phyloP scores from a whole-genome alignment of 257 asterid species.

The Solanum habrochaites region DNA sequence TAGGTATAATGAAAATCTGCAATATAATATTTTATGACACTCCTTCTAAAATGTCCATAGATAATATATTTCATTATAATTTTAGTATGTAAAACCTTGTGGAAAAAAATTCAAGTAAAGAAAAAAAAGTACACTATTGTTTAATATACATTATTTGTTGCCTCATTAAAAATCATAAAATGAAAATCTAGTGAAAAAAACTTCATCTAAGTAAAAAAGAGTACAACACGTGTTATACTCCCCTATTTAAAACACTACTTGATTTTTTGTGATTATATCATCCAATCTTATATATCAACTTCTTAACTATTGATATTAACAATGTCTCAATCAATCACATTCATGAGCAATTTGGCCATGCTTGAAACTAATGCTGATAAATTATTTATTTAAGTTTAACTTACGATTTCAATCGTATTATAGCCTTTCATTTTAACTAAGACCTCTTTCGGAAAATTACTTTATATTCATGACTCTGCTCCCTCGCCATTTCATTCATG shows the following conservation, averaged over 20 bases:
- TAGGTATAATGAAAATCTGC: neutral
- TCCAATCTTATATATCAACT: neutral
- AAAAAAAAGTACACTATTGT: neutral
- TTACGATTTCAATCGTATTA: neutral
- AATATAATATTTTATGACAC: too few species aligned
- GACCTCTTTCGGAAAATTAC: too few species aligned
- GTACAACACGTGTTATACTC: neutral
- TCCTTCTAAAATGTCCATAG: too few species aligned
- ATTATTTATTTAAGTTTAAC: too few species aligned
- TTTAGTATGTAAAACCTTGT: neutral
- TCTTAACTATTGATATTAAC: neutral
- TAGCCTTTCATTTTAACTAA: neutral
- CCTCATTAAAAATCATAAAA: neutral
- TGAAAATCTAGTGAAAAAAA: neutral
- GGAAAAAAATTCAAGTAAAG: neutral
- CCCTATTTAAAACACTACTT: neutral
- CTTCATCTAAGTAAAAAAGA: too few species aligned
- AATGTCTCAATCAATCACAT: neutral
- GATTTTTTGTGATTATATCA: neutral
- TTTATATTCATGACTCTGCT: neutral
- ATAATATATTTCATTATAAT: neutral
- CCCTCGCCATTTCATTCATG: neutral
- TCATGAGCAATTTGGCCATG: accelerated
- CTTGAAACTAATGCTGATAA: neutral
- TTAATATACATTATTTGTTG: neutral